Conservation (phyloP, 2,329 filamentous ascomycete genomes). For the Arthrobotrys pseudoclavata region DNA sequence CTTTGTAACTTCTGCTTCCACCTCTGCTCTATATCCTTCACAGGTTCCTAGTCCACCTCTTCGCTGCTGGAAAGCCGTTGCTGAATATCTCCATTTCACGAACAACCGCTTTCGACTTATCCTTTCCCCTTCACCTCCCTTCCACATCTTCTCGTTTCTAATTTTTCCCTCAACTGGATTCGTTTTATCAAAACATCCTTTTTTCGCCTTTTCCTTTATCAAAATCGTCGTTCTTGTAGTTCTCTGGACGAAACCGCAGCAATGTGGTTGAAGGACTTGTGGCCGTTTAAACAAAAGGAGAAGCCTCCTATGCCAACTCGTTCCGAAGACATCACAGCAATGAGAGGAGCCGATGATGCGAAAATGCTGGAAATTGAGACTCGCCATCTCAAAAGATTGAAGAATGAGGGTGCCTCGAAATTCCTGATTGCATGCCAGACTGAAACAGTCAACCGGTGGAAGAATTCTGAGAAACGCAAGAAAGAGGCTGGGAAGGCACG, state of each 20-base stretch:
- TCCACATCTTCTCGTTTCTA: not conserved
- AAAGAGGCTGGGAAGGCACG: not conserved
- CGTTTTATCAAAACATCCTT: not conserved
- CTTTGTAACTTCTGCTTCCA: not conserved
- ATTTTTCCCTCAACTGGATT: not conserved
- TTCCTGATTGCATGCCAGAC: not conserved
- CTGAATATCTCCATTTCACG: not conserved
- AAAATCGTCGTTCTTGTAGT: not conserved
- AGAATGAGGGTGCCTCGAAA: not conserved
- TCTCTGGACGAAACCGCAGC: not conserved
- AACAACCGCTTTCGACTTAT: not conserved
- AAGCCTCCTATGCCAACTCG: not conserved
- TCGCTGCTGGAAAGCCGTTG: not conserved
- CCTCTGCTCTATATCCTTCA: not conserved
- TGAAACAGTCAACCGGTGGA: not conserved
- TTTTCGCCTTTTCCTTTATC: not conserved
- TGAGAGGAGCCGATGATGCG: not conserved
- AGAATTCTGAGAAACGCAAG: not conserved
- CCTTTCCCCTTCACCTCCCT: not conserved
- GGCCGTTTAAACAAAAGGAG: not conserved
- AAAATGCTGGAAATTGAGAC: conserved; percentile 3
- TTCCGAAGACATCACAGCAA: conserved; percentile 1
- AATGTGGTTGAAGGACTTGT: not conserved
- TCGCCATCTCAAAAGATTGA: not conserved
- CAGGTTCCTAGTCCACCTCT: not conserved